Evolutionary conservation across 1,139 yeast species (phyloP).

Genomic region (Geotrichum reessii): DNA sequence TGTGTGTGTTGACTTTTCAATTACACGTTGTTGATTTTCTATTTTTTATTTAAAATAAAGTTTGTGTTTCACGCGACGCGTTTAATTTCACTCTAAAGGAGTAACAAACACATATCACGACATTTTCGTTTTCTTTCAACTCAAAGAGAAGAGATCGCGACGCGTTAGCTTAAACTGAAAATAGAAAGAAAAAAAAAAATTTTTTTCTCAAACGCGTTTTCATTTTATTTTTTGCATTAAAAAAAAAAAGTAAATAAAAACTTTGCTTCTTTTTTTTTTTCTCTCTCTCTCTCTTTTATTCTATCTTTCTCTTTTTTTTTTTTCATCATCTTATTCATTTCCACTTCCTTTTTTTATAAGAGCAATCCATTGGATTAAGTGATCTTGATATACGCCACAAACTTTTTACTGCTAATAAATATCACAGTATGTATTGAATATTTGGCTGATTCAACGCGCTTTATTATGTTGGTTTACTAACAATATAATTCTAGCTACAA

Average conservation of each 20-base stretch:
- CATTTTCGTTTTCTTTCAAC: not conserved
- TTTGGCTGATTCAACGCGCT: not conserved
- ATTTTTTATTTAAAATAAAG: not conserved
- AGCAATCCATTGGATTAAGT: not conserved
- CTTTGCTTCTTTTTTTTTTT: not conserved
- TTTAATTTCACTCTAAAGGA: not conserved
- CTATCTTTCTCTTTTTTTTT: not conserved
- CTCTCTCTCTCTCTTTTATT: not conserved
- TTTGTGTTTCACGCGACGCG: not conserved
- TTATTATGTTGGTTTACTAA: not conserved
- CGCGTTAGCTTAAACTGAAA: not conserved
- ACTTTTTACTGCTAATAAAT: not conserved
- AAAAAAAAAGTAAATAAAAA: conserved; percentile 5
- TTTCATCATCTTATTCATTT: not conserved
- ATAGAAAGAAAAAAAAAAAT: not conserved
- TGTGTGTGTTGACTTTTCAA: too few species aligned
- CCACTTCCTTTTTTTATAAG: not conserved
- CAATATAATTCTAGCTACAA: conserved; percentile 12
- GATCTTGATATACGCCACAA: not conserved
- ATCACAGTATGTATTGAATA: not conserved
- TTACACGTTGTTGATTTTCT: too few species aligned
- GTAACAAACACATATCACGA: not conserved
- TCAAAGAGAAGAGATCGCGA: not conserved
- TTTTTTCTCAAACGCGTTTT: not conserved
- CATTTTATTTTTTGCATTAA: not conserved